phyloP scores from a whole-genome alignment of 257 asterid genomes.

The Avicennia marina region DNA sequence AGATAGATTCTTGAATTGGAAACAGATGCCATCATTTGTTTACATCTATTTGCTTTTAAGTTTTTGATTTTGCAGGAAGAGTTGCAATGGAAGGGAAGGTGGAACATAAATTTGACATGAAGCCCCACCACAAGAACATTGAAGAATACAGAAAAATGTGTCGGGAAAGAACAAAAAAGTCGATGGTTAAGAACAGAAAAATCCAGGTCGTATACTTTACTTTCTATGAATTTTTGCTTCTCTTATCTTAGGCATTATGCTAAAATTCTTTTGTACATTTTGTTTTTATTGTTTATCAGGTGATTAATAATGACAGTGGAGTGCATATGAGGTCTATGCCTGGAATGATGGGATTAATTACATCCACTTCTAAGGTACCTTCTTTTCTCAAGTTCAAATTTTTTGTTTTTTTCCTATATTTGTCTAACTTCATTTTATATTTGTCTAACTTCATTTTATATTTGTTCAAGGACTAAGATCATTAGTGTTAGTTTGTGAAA shows the following conservation, averaged over 20 bases:
- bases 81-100: constrained; percentile 81
- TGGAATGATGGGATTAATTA: constrained; percentile 71
- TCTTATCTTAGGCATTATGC: constrained; percentile 5
- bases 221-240: not conserved
- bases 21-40: not conserved
- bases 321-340: constrained; percentile 93
- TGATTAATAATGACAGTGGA: constrained; percentile 85
- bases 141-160: constrained; percentile 80
- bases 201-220: constrained; percentile 46
- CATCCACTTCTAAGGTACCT: constrained; percentile 70
- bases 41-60: not conserved
- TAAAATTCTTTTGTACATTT: not conserved
- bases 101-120: constrained; percentile 92
- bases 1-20: not conserved
- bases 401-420: not conserved
- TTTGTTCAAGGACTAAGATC: not conserved
- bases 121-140: constrained; percentile 59
- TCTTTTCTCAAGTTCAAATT: not conserved
- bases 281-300: constrained; percentile 42
- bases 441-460: not conserved
- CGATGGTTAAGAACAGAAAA: constrained; percentile 87
- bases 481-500: not conserved
- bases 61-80: constrained; percentile 26
- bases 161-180: constrained; percentile 89
- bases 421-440: not conserved